These are phyloP conservation scores for Solanum chiquidenum DNA, from an alignment of 257 asterid species.

Conservation along the genomic window DNA sequence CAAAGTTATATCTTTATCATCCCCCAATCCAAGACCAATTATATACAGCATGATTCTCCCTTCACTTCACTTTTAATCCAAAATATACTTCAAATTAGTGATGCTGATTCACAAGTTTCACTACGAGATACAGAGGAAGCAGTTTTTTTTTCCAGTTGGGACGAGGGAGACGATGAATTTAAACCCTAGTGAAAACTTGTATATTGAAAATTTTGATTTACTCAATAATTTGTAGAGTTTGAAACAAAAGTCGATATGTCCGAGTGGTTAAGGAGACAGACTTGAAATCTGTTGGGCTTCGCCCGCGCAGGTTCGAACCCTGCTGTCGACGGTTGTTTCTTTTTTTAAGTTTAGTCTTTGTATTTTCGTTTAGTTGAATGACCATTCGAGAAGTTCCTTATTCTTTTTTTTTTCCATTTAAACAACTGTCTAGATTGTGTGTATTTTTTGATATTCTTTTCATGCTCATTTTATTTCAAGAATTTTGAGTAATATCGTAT, in stretches of 20 bases:
- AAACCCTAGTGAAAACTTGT: background rate
- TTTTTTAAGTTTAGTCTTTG: no score
- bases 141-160: background rate
- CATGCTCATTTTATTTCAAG: background rate
- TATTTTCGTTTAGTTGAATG: background rate
- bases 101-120: background rate
- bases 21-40: slow-evolving; percentile 78
- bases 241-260: slow-evolving; percentile 44
- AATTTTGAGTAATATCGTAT: background rate
- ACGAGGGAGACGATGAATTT: background rate
- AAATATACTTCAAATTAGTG: background rate
- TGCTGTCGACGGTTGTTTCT: slow-evolving; percentile 39
- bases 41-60: slow-evolving; percentile 45
- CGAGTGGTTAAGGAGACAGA: slow-evolving; percentile 98
- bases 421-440: background rate
- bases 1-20: slow-evolving; percentile 76
- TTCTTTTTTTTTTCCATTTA: no score
- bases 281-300: slow-evolving; percentile 85
- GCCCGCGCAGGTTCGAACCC: slow-evolving; percentile 91
- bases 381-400: background rate
- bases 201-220: background rate
- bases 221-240: fast-evolving
- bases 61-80: background rate
- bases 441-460: background rate
- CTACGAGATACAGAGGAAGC: background rate